Evolutionary conservation across 1,139 yeast species (phyloP).

Genomic region (Saccharomyces pastorianus): DNA sequence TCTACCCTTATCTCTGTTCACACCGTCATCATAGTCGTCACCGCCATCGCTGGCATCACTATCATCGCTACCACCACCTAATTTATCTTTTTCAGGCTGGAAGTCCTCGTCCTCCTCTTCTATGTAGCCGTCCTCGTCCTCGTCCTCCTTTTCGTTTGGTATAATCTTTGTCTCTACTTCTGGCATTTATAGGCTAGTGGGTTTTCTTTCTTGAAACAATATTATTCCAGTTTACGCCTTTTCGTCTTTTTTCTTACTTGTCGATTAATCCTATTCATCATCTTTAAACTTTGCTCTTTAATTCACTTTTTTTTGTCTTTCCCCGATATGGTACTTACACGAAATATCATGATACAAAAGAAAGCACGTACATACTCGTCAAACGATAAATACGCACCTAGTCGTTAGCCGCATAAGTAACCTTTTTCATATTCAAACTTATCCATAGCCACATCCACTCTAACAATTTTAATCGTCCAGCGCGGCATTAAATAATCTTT

Average conservation of each 20-base stretch:
- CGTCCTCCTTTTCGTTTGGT: slow-evolving; percentile 13
- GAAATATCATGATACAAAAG: neutral
- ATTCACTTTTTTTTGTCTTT: neutral
- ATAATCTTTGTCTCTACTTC: slow-evolving; percentile 13
- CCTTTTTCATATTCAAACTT: neutral
- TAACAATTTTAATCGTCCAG: neutral
- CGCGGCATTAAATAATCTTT: neutral
- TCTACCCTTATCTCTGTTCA: slow-evolving; percentile 29
- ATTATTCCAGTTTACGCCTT: neutral
- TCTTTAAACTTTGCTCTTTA: neutral
- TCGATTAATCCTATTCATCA: too few species aligned
- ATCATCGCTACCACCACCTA: slow-evolving; percentile 18
- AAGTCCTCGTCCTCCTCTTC: slow-evolving; percentile 65
- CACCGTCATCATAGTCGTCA: slow-evolving; percentile 21
- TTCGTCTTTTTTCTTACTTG: neutral
- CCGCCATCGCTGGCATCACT: slow-evolving; percentile 15
- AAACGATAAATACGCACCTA: neutral
- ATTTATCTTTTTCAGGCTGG: slow-evolving; percentile 37
- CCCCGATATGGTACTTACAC: slow-evolving; percentile 1
- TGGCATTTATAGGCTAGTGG: neutral
- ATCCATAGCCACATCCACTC: neutral
- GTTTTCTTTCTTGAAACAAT: neutral
- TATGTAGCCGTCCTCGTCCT: slow-evolving; percentile 37
- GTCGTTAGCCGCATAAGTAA: neutral
- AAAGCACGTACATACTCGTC: neutral